Conservation (phyloP, 495 filamentous ascomycete genomes). For the Cercophora scortea region DNA sequence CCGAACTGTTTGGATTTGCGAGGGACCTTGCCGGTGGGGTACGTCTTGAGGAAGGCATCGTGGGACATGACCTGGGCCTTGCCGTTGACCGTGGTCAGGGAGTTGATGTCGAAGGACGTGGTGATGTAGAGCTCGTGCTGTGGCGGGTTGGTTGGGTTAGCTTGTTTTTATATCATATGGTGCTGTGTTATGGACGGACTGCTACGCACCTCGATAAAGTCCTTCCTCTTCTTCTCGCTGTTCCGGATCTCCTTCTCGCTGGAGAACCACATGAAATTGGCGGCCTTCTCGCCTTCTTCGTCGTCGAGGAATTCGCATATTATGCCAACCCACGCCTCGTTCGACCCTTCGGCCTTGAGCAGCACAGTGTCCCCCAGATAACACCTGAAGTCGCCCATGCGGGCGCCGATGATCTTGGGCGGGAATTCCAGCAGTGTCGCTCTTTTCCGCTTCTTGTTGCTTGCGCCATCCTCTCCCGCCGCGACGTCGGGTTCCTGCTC, state of each 20-base stretch:
- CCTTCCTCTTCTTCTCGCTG: slow-evolving; percentile 71
- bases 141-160: background rate
- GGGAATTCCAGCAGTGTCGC: slow-evolving; percentile 6
- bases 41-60: slow-evolving; percentile 53
- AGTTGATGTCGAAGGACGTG: slow-evolving; percentile 71
- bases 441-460: slow-evolving; percentile 32
- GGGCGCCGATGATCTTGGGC: slow-evolving; percentile 64
- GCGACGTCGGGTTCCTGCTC: slow-evolving; percentile 8
- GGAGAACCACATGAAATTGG: slow-evolving; percentile 84
- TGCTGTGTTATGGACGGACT: background rate
- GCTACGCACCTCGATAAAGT: slow-evolving; percentile 57
- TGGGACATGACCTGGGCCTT: slow-evolving; percentile 73
- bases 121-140: slow-evolving; percentile 91
- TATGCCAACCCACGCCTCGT: slow-evolving; percentile 85
- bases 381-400: slow-evolving; percentile 80
- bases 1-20: slow-evolving; percentile 67
- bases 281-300: slow-evolving; percentile 57
- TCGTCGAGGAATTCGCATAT: slow-evolving; percentile 70
- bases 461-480: slow-evolving; percentile 10
- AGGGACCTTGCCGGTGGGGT: slow-evolving; percentile 70
- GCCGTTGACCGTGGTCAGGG: slow-evolving; percentile 85
- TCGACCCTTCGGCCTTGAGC: slow-evolving; percentile 70
- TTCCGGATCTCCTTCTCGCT: slow-evolving; percentile 80
- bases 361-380: slow-evolving; percentile 73
- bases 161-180: background rate